phyloP scores from a whole-genome alignment of 495 filamentous ascomycete genomes.

The Aspergillus baeticus region DNA sequence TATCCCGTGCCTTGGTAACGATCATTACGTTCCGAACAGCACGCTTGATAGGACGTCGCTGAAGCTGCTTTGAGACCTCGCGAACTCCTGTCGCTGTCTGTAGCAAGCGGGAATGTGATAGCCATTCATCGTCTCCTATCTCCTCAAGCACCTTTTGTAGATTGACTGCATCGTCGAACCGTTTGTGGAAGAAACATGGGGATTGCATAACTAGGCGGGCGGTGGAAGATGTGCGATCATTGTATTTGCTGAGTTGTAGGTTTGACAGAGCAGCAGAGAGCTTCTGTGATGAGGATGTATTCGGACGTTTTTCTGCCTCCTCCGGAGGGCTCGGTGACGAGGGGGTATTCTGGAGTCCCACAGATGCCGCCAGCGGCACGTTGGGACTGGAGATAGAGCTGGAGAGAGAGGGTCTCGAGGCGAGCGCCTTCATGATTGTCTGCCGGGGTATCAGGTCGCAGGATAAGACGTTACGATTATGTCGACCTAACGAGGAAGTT shows the following conservation, averaged over 20 bases:
- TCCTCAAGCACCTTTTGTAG: constrained; percentile 94
- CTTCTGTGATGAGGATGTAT: constrained; percentile 55
- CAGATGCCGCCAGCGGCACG: constrained; percentile 47
- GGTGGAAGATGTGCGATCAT: constrained; percentile 55
- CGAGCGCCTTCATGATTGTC: constrained; percentile 85
- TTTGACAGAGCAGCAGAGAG: constrained; percentile 66
- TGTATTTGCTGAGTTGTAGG: constrained; percentile 46
- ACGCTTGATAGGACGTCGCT: constrained; percentile 81
- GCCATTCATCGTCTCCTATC: constrained; percentile 81
- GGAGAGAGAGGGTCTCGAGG: constrained; percentile 60
- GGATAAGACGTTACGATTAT: constrained; percentile 62
- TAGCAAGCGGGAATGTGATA: constrained; percentile 87
- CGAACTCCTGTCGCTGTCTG: constrained; percentile 93
- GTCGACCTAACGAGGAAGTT: constrained; percentile 43
- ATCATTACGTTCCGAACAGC: constrained; percentile 93
- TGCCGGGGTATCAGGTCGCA: constrained; percentile 75
- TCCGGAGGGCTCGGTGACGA: constrained; percentile 32
- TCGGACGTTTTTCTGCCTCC: constrained; percentile 44
- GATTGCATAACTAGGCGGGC: constrained; percentile 71
- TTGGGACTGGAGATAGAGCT: constrained; percentile 52
- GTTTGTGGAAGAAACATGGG: constrained; percentile 95
- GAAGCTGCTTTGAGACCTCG: constrained; percentile 91
- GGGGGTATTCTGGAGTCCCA: constrained; percentile 40
- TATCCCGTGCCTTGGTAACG: constrained; percentile 93
- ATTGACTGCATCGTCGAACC: constrained; percentile 94